Evolutionary conservation across 176 grass and related monocot genomes (phyloP).

Genomic region (Carex scoparia): DNA sequence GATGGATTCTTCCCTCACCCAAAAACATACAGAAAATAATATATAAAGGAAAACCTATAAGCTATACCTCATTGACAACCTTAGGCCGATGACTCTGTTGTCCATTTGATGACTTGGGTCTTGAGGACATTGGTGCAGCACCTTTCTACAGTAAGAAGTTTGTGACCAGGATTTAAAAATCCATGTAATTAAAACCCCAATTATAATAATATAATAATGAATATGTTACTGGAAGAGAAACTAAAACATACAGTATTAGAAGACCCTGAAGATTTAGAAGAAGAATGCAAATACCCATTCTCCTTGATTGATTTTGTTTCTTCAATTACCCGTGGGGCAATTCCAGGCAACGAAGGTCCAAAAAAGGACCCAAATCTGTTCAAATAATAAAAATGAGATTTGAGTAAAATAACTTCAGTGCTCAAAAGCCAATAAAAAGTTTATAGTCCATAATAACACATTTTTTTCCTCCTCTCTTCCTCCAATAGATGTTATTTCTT

Average conservation of each 20-base stretch:
- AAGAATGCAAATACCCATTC: constrained; percentile 18
- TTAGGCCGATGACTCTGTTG: constrained; percentile 39
- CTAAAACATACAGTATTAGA: constrained; percentile 19
- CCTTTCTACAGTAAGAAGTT: constrained; percentile 38
- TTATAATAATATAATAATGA: constrained; percentile 13
- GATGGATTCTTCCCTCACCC: background rate
- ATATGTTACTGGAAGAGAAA: background rate
- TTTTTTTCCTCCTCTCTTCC: background rate
- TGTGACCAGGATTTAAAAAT: background rate
- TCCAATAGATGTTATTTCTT: background rate
- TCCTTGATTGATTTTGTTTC: constrained; percentile 60
- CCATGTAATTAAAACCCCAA: background rate
- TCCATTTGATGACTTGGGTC: background rate
- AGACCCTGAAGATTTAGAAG: constrained; percentile 26
- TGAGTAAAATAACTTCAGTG: background rate
- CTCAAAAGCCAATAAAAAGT: background rate
- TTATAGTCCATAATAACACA: background rate
- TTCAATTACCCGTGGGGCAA: constrained; percentile 66
- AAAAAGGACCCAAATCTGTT: constrained; percentile 81
- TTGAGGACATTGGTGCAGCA: constrained; percentile 21
- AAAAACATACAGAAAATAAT: background rate
- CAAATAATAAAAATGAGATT: background rate
- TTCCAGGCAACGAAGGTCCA: constrained; percentile 55
- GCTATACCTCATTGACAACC: constrained; percentile 47
- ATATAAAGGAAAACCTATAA: constrained; percentile 11